Evolutionary conservation across 2,329 filamentous ascomycete genomes (phyloP).

Genomic region (Penicillium sp.): DNA sequence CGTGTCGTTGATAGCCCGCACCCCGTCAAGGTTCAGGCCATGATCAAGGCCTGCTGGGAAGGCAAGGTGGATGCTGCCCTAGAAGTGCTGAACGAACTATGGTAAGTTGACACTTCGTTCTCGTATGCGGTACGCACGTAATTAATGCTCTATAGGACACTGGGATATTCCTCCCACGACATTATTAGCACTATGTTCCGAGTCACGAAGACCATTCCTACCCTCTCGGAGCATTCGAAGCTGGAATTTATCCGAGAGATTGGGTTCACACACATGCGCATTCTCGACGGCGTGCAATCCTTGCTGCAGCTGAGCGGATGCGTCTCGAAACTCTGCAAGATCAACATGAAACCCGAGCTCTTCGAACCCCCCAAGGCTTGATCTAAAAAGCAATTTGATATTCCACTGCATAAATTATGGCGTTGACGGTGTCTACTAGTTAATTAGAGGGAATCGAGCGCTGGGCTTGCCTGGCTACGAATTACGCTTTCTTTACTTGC

Average conservation of each 20-base stretch:
- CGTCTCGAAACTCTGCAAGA: slow-evolving; percentile 83
- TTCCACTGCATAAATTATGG: slow-evolving; percentile 27
- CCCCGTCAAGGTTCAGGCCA: slow-evolving; percentile 96
- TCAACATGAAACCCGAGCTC: slow-evolving; percentile 91
- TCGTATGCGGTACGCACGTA: background rate
- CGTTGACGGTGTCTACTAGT: slow-evolving; percentile 22
- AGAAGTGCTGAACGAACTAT: slow-evolving; percentile 84
- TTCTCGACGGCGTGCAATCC: slow-evolving; percentile 95
- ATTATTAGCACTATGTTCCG: slow-evolving; percentile 99
- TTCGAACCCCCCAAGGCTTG: slow-evolving; percentile 57
- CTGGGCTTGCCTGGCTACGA: slow-evolving; percentile 6
- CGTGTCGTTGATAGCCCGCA: slow-evolving; percentile 96
- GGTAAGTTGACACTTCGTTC: slow-evolving; percentile 51
- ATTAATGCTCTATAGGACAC: slow-evolving; percentile 50
- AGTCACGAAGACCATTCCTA: slow-evolving; percentile 93
- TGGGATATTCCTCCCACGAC: slow-evolving; percentile 98
- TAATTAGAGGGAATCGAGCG: slow-evolving; percentile 4
- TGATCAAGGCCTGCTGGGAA: slow-evolving; percentile 97
- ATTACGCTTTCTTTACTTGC: slow-evolving; percentile 9
- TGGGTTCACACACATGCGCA: slow-evolving; percentile 98
- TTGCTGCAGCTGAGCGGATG: slow-evolving; percentile 92
- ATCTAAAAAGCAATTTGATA: slow-evolving; percentile 9
- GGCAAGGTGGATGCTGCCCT: slow-evolving; percentile 85
- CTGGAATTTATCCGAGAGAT: slow-evolving; percentile 98
- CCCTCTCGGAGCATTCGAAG: slow-evolving; percentile 89